Base-by-base conservation (phyloP, 768 basidiomycete species). In the Tricholoma hemisulphureum region DNA sequence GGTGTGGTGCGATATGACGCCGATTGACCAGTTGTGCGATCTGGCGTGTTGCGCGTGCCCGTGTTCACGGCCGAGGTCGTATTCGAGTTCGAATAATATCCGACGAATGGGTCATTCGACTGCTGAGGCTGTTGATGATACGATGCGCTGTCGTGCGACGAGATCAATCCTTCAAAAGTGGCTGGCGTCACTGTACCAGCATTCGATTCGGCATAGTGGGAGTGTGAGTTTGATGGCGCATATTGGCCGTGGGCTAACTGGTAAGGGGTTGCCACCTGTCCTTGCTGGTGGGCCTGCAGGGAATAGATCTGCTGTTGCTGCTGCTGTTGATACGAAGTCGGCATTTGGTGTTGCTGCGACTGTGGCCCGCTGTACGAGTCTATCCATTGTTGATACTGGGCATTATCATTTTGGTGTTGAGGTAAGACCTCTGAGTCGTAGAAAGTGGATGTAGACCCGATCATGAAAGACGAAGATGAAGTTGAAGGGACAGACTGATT, bases 371-470 rank as follows among this genome's bases (percentile, higher is more conserved):
- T 60, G 52, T 66, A 77, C 11, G 69, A 53, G 52, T 76, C 71
- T 18, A 70, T 65, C 75, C 78, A 76, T 43, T 77, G 73, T 51
- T 78, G 77, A 63, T 81, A 83, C 52, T 79, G 73, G 58, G 67
- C 59, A 24, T 56, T 51, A 59, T 69, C 64, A 45, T 61, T 61
- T 45, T 67, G 65, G 31, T 68, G 63, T 13, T 70, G 54, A 20
- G 66, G 63, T n/a, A 69, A 63, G 3, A 73, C 71, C 18, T 79
- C 70, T 5, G 82, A 73, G 55, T 82, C 81, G 65, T 84, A 86
- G 63, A 83, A 83, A 6, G 82, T 76, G 8, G 82, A 74, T 0
- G 76, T 73, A 14, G 83, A 76, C 34, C 80, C 80, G 60, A 86
- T 85, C 84, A 86, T 85, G 37, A 37, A 53, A 13, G 72, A 60